These are phyloP conservation scores for Barnettozyma pratensis DNA, from an alignment of 805 yeast genomes.

Conservation along the genomic window DNA sequence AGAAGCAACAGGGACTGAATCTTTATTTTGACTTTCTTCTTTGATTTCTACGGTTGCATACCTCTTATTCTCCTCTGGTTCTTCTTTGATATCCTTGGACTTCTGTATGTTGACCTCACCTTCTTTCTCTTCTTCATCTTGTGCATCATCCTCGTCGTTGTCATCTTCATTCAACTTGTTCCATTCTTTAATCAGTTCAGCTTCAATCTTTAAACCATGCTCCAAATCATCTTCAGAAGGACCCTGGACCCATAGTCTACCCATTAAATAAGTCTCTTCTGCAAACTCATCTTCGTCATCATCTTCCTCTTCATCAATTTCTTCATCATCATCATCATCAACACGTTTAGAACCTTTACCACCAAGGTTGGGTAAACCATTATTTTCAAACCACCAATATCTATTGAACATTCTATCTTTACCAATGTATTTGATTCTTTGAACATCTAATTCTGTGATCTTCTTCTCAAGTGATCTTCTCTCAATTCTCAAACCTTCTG, in stretches of 20 bases:
- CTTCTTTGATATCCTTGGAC: not conserved
- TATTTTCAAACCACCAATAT: slow-evolving; percentile 93
- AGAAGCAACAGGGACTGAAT: slow-evolving; percentile 4
- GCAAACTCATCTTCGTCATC: slow-evolving; percentile 41
- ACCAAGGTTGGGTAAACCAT: slow-evolving; percentile 63
- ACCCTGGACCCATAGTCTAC: slow-evolving; percentile 88
- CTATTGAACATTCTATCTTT: slow-evolving; percentile 78
- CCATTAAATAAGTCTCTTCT: slow-evolving; percentile 67
- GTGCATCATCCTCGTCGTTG: slow-evolving; percentile 14
- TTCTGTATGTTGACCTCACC: not conserved
- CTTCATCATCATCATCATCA: slow-evolving; percentile 27
- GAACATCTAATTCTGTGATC: slow-evolving; percentile 68
- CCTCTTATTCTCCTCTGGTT: not conserved
- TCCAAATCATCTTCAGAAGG: slow-evolving; percentile 50
- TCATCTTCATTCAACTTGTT: slow-evolving; percentile 5
- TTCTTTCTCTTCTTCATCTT: slow-evolving; percentile 19
- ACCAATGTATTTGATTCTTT: slow-evolving; percentile 72
- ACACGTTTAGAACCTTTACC: slow-evolving; percentile 25
- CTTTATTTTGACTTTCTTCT: slow-evolving; percentile 15
- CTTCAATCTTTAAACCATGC: slow-evolving; percentile 28
- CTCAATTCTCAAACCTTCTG: slow-evolving; percentile 43
- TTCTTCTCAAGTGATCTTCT: slow-evolving; percentile 54
- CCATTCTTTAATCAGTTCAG: slow-evolving; percentile 28
- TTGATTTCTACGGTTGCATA: slow-evolving; percentile 6
- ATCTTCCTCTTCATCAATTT: slow-evolving; percentile 38